Percentiles rank a stretch among this genome's conserved stretches.
phyloP scores from a whole-genome alignment of 2,329 filamentous ascomycete genomes.

The Kalaharituber pfeilii region DNA sequence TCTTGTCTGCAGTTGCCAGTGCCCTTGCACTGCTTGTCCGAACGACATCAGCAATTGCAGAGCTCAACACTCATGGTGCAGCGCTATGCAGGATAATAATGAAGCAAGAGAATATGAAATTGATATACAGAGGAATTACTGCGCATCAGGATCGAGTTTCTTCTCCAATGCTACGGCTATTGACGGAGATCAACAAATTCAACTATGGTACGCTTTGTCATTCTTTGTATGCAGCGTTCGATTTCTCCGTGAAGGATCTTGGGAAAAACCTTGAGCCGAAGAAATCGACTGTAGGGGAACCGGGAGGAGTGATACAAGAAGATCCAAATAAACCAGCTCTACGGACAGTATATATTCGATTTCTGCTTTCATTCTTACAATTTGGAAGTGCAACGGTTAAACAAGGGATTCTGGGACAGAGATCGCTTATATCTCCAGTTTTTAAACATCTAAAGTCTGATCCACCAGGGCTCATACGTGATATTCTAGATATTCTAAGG shows the following conservation, averaged over 20 bases:
- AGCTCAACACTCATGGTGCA: slow-evolving; percentile 57
- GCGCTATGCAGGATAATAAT: slow-evolving; percentile 67
- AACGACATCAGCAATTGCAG: slow-evolving; percentile 53
- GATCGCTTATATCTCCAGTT: slow-evolving; percentile 48
- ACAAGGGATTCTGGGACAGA: slow-evolving; percentile 63
- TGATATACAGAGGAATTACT: slow-evolving; percentile 61
- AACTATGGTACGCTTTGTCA: slow-evolving; percentile 70
- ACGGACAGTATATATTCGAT: slow-evolving; percentile 64
- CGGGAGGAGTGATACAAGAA: slow-evolving; percentile 41
- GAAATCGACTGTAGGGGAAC: slow-evolving; percentile 25
- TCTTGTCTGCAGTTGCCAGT: slow-evolving; percentile 65
- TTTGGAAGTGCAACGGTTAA: slow-evolving; percentile 63
- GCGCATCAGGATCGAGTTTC: slow-evolving; percentile 76
- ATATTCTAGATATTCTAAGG: slow-evolving; percentile 56
- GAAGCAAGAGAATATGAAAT: slow-evolving; percentile 61
- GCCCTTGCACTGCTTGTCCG: slow-evolving; percentile 67
- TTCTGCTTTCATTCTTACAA: slow-evolving; percentile 61
- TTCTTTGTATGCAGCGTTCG: slow-evolving; percentile 57
- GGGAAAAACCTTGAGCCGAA: slow-evolving; percentile 58
- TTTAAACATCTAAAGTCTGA: slow-evolving; percentile 66
- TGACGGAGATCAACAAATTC: slow-evolving; percentile 70
- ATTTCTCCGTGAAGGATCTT: slow-evolving; percentile 62
- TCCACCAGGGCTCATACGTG: slow-evolving; percentile 53
- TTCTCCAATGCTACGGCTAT: slow-evolving; percentile 66
- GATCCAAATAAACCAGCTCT: slow-evolving; percentile 57